Evolutionary conservation across 2,329 filamentous ascomycete species (phyloP), one percentile per base, ranked within the genome.

Genomic region (Cladosporium oxysporum): DNA sequence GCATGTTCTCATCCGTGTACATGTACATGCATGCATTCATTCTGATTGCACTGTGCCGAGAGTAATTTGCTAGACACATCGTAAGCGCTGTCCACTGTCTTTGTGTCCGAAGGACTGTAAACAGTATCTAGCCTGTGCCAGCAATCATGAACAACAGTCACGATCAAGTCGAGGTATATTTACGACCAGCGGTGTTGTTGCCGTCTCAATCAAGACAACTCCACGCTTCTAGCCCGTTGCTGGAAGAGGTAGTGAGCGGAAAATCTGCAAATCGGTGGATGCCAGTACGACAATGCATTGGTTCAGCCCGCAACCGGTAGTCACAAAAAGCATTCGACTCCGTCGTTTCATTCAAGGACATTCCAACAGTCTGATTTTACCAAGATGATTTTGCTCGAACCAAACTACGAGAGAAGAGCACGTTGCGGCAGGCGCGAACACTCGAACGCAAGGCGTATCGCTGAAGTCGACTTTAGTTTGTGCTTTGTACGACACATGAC

Each of bases 401-500:
- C n/a, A 23, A 7, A 47, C 0, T 4, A 47, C 8, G 12, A 3
- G 5, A 21, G 18, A 21, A 47, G n/a, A 21, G 41, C n/a, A 47
- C n/a, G 10, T 21, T 47, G 41, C n/a, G 21, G 7, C 7, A 21
- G 18, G 10, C 4, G 35, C 14, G 35, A 41, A 18, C 16, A 18
- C 18, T 7, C 18, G 10, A 47, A 47, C n/a, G 41, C 41, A 47
- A 47, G n/a, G n/a, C 41, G 10, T 21, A 21, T 47, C n/a, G 41
- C 41, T 47, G 41, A 47, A 47, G 41, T 47, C 41, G 41, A 47
- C n/a, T 47, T 47, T 47, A 47, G 41, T 47, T 21, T 47, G 41
- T 21, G 29, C 29, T 33, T 55, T 21, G 52, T 33, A 31, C n/a
- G 18, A 55, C 52, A 55, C 52, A 55, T 55, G 52, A 55, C 52